Evolutionary conservation across 768 basidiomycete species (phyloP).

Genomic region (Tricholoma bakamatsutake): DNA sequence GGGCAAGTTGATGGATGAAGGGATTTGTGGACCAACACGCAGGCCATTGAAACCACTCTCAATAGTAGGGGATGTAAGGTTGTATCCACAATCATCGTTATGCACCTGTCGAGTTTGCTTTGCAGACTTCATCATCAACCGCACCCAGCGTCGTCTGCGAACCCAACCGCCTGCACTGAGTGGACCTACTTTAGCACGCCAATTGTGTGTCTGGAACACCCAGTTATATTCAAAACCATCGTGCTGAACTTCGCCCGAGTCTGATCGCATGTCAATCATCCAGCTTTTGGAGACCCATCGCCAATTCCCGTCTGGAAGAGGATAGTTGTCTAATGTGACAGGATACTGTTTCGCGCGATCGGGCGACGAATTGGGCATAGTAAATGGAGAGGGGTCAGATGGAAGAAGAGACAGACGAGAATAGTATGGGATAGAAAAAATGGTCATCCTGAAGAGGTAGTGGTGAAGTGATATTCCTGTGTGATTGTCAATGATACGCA

Average conservation of each 20-base stretch:
- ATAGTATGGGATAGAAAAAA: slow-evolving; percentile 72
- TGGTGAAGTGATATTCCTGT: background rate
- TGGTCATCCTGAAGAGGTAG: slow-evolving; percentile 37
- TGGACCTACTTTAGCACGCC: slow-evolving; percentile 57
- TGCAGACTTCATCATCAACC: slow-evolving; percentile 75
- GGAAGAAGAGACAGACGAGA: slow-evolving; percentile 66
- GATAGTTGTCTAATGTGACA: slow-evolving; percentile 55
- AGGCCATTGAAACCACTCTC: background rate
- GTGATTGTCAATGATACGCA: slow-evolving; percentile 24
- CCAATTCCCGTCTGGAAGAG: slow-evolving; percentile 78
- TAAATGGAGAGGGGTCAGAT: slow-evolving; percentile 69
- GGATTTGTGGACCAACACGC: slow-evolving; percentile 21
- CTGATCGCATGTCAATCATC: slow-evolving; percentile 87
- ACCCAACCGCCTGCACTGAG: slow-evolving; percentile 69
- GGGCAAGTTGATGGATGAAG: slow-evolving; percentile 18
- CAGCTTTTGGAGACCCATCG: slow-evolving; percentile 73
- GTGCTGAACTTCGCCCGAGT: slow-evolving; percentile 67
- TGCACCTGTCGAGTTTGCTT: slow-evolving; percentile 13
- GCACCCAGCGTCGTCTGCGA: slow-evolving; percentile 73
- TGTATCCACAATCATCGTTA: slow-evolving; percentile 10
- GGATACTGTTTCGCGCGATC: slow-evolving; percentile 44
- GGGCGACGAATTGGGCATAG: slow-evolving; percentile 40
- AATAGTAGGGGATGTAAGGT: background rate
- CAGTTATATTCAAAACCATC: slow-evolving; percentile 89
- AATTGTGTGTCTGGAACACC: slow-evolving; percentile 59